Evolutionary conservation across 495 filamentous ascomycete genomes (phyloP), one percentile per base, ranked within the genome.

Genomic region (Neurospora hispaniola): DNA sequence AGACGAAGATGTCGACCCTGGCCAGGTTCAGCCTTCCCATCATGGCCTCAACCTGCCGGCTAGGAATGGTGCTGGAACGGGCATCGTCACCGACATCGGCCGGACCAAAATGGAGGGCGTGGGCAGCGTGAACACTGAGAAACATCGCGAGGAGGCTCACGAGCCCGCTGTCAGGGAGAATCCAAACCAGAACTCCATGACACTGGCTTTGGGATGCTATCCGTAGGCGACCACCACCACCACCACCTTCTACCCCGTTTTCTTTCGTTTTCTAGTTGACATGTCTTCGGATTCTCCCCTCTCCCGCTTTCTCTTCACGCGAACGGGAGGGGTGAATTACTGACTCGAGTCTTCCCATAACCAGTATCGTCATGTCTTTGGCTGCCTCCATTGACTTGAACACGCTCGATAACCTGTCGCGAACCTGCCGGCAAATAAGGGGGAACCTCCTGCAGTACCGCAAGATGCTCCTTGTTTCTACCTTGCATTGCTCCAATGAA

Each of bases 121-220:
- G 71, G 62, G 23, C 42, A 43, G 31, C 54, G 35, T 20, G 38
- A 16, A 41, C 62, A 68, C 71, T 16, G 73, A 76, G 66, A 59
- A 66, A 18, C 35, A 44, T 35, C 54, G 54, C 54, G 78, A 72
- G 72, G 75, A 75, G 59, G 78, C 74, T 73, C 72, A 75, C 59
- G 71, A 74, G 62, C 73, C 76, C 39, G 73, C 73, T 68, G 82
- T 80, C 73, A 83, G 84, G 77, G 83, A 86, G 70, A 89, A 89
- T 82, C 88, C 85, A 62, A 94, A 93, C 78, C 79, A 85, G 77
- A 91, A 89, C 82, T 84, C 85, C 71, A 90, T 95, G 84, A 91
- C 93, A 41, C 86, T 88, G 78, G 91, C 92, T 75, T 84, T 97
- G 82, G 90, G 90, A 75, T 96, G 93, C 84, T 97, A 97, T 87